Conservation (phyloP, 805 yeast genomes). For the Saccharomyces eubayanus region DNA sequence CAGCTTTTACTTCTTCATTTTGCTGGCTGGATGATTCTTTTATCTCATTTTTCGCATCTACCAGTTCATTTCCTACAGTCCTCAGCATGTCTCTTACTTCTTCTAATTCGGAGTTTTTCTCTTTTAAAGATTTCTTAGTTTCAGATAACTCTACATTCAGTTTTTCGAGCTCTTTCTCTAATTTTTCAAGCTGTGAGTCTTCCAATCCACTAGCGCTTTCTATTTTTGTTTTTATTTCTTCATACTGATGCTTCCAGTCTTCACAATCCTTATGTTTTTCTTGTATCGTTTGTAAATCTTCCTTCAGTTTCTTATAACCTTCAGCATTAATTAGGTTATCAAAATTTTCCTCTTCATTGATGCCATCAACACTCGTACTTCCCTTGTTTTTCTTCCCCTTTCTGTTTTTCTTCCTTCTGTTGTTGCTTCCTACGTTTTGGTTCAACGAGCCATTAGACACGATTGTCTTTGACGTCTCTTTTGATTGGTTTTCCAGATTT, state of each 20-base stretch:
- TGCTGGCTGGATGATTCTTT: conserved; percentile 28
- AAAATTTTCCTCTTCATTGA: conserved; percentile 1
- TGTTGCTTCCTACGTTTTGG: not conserved
- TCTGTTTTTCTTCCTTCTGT: conserved; percentile 14
- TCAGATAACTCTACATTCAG: conserved; percentile 13
- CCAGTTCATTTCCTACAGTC: conserved; percentile 72
- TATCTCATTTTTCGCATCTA: conserved; percentile 53
- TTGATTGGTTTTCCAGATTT: not conserved
- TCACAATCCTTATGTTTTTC: not conserved
- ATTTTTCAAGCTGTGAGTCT: not conserved
- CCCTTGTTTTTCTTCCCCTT: conserved; percentile 9
- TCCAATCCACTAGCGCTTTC: conserved; percentile 4
- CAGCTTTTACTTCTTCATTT: conserved; percentile 12
- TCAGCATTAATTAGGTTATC: not conserved
- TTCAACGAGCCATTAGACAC: no score
- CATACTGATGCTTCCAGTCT: conserved; percentile 1
- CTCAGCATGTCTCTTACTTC: conserved; percentile 66
- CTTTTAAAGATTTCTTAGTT: conserved; percentile 28
- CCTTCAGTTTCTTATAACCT: conserved; percentile 8
- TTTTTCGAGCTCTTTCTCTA: conserved; percentile 11
- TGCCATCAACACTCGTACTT: not conserved
- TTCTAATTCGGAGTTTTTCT: conserved; percentile 56
- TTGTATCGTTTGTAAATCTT: not conserved
- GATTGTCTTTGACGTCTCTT: not conserved
- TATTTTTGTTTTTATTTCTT: conserved; percentile 3